A percentile compares a stretch with the other conserved stretches of the same genome.
Conservation (phyloP, 352 stramenopile genomes). For the Thalassiosira exigua region DNA sequence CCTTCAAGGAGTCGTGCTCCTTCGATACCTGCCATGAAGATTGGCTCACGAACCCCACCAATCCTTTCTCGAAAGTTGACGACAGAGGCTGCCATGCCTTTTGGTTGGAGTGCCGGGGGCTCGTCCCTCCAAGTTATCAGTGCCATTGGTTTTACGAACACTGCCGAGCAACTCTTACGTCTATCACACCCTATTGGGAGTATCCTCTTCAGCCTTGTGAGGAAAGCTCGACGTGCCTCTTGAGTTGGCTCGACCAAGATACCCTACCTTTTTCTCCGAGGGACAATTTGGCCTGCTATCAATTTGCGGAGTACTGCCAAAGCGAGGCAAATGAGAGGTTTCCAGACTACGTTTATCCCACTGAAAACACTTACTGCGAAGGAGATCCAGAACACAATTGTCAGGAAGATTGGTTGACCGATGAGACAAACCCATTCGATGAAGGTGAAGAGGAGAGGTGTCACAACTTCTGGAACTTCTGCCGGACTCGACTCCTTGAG, state of each 20-base stretch:
- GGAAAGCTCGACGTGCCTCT: not conserved
- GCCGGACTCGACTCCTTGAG: not conserved
- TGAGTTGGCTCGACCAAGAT: not conserved
- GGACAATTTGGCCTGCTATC: not conserved
- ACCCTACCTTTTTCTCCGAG: not conserved
- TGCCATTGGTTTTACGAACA: constrained; percentile 3
- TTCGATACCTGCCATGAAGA: constrained; percentile 1
- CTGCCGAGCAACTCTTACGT: not conserved
- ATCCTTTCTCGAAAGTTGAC: constrained; percentile 7
- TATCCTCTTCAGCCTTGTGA: not conserved
- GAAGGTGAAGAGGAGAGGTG: not conserved
- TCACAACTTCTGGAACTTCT: constrained; percentile 9
- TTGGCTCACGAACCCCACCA: not conserved
- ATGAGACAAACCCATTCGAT: not conserved
- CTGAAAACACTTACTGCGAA: not conserved
- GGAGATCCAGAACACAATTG: not conserved
- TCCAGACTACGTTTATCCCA: constrained; percentile 1
- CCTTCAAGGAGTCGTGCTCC: not conserved
- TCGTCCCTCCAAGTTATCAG: not conserved
- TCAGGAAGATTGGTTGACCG: not conserved
- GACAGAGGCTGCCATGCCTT: not conserved
- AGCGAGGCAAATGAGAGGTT: not conserved
- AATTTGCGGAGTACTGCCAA: not conserved
- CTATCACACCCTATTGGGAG: not conserved
- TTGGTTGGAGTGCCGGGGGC: not conserved